Evolutionary conservation across 2,329 filamentous ascomycete genomes (phyloP), one percentile per base, ranked within the genome.

Genomic region (Emmonsia crescens): DNA sequence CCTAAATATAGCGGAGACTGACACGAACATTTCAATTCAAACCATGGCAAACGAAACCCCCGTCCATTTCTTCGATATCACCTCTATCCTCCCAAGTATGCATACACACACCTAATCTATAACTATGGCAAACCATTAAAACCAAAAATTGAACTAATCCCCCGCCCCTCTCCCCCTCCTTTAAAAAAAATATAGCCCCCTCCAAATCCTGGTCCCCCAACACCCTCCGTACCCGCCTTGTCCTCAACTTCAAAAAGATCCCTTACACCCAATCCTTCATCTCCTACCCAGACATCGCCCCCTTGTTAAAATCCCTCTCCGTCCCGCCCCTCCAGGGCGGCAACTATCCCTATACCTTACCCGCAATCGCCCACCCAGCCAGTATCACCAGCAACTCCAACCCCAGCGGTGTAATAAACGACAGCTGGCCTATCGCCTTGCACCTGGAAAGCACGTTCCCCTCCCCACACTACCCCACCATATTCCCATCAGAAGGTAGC

Each of bases 191-290:
- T 10, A 21, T 29, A 64, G 63, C 42, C 29, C 57, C 61, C 24
- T 49, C 33, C 44, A 63, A 61, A 55, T 63, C 64, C 48, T 64
- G 64, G 64, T 76, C 74, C 58, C 74, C 74, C 16, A 66, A 65
- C 42, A 73, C 74, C 62, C 75, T 74, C 70, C 73, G 73, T 59
- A 75, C 74, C 64, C 73, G 75, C 52, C 68, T 77, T 27, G 70
- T 76, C 65, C 73, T 77, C 56, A 77, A 76, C 65, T 76, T 74
- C 63, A 77, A 77, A 66, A 40, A 68, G 9, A 71, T 77, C 44
- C 71, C 75, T 27, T 77, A 77, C 67, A 71, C 62, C 59, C 76
- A 75, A 33, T 61, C 75, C 65, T 77, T 75, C 60, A 69, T 77
- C 44, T 72, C 76, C 58, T 75, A 76, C 61, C 74, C 70, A 16